Evolutionary conservation across 2,329 filamentous ascomycete species (phyloP).

Genomic region (Diplodia scrobiculata): DNA sequence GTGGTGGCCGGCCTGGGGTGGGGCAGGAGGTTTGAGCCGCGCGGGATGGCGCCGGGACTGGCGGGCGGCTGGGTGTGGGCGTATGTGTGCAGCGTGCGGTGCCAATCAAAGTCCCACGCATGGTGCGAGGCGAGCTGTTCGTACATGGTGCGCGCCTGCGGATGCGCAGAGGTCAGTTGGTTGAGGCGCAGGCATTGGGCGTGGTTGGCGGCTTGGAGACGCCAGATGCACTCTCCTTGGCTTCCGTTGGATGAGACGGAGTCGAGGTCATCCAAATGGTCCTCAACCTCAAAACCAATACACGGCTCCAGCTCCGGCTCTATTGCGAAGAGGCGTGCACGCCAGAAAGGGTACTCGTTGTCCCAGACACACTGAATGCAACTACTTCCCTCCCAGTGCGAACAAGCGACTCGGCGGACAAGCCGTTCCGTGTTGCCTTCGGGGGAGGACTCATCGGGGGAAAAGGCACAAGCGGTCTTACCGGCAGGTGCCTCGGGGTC

Average conservation of each 20-base stretch:
- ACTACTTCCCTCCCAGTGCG: not conserved
- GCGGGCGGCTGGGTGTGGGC: too few relatives aligned
- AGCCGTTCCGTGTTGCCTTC: not conserved
- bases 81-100: not conserved
- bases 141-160: not conserved
- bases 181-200: not conserved
- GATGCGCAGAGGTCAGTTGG: not conserved
- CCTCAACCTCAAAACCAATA: not conserved
- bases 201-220: not conserved
- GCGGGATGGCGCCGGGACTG: not conserved
- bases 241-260: too few relatives aligned
- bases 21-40: not conserved
- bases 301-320: not conserved
- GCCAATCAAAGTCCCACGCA: not conserved
- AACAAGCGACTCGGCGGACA: not conserved
- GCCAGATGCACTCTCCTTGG: not conserved
- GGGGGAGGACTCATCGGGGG: constrained; percentile 37
- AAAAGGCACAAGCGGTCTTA: not conserved
- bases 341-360: not conserved
- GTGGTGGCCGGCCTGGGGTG: not conserved
- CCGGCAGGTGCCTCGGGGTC: not conserved
- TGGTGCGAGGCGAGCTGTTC: not conserved
- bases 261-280: not conserved
- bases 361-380: not conserved
- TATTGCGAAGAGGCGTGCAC: not conserved